phyloP scores from a whole-genome alignment of 2,329 filamentous ascomycete genomes.

The Xylaria sp. region DNA sequence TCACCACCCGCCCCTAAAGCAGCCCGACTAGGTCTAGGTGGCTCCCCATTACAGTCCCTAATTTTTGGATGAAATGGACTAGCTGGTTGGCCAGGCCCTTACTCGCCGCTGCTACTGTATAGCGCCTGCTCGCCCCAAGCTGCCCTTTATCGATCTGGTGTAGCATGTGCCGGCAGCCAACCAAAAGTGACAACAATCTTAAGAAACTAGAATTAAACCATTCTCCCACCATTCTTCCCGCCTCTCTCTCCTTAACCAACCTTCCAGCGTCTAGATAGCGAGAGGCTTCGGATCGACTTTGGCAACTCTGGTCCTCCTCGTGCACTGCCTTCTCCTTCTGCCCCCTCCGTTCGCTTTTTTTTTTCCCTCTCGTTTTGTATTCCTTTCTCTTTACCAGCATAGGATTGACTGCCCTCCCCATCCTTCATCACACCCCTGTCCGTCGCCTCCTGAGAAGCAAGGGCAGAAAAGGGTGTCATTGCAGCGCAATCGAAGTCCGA shows the following conservation, averaged over 20 bases:
- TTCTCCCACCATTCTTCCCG: conserved; percentile 16
- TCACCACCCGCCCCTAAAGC: conserved; percentile 21
- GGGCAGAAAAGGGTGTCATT: conserved; percentile 39
- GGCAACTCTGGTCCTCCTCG: conserved; percentile 20
- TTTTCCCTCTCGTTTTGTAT: conserved; percentile 1
- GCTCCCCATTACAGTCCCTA: neutral
- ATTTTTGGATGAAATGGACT: conserved; percentile 1
- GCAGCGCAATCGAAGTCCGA: conserved; percentile 38
- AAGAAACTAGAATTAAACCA: conserved; percentile 24
- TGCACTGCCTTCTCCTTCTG: conserved; percentile 9
- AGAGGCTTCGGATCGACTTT: conserved; percentile 12
- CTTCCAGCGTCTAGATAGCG: conserved; percentile 14
- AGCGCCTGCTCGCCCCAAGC: neutral
- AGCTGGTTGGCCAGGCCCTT: conserved; percentile 26
- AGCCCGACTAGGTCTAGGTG: neutral
- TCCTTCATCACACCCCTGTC: conserved; percentile 36
- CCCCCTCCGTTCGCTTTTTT: conserved; percentile 23
- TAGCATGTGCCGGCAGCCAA: neutral
- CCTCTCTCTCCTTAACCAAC: conserved; percentile 16
- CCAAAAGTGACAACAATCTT: conserved; percentile 28
- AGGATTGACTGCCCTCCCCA: conserved; percentile 28
- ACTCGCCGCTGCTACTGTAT: neutral
- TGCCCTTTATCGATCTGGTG: neutral
- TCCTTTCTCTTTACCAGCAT: conserved; percentile 16
- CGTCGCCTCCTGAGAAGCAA: conserved; percentile 37